Base-by-base conservation (phyloP, 495 filamentous ascomycete species). In the Clohesyomyces aquaticus region DNA sequence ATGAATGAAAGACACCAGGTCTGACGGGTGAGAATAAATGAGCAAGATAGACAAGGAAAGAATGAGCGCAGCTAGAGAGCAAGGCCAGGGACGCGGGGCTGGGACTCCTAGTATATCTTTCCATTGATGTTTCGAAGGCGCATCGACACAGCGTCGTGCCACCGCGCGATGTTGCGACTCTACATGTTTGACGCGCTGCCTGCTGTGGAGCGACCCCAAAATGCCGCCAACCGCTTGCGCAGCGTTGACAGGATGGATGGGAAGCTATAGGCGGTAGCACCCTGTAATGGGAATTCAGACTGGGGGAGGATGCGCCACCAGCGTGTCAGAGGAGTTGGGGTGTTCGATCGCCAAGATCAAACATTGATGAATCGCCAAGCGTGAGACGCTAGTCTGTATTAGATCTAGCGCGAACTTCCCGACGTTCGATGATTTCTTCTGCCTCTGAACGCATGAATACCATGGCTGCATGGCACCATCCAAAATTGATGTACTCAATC, bases 341-440 rank as follows among this genome's bases (percentile, higher is more conserved):
- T 11, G 60, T 53, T 46, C n/a, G n/a, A 55, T 41, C 45, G 60
- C 61, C 61, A 55, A 58, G 53, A 43, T 52, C 21, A 64, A 64
- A 55, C 53, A 14, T 12, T 51, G 53, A 54, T 64, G 61, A 64
- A 64, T 64, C 61, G 61, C 61, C 53, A 64, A 58, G 61, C 52
- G 60, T 64, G 54, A 52, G 52, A 64, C 45, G 54, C 54, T 59
- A 52, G 32, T 38, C 32, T n/a, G n/a, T n/a, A n/a, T n/a, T n/a
- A n/a, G n/a, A n/a, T n/a, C n/a, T n/a, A n/a, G n/a, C n/a, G n/a
- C n/a, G n/a, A n/a, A n/a, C n/a, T n/a, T n/a, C n/a, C n/a, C n/a
- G n/a, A n/a, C n/a, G n/a, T n/a, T n/a, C n/a, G n/a, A n/a, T n/a
- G n/a, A n/a, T n/a, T n/a, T n/a, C n/a, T n/a, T n/a, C n/a, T n/a